Conservation (phyloP, 495 filamentous ascomycete species). For the Halenospora varia region DNA sequence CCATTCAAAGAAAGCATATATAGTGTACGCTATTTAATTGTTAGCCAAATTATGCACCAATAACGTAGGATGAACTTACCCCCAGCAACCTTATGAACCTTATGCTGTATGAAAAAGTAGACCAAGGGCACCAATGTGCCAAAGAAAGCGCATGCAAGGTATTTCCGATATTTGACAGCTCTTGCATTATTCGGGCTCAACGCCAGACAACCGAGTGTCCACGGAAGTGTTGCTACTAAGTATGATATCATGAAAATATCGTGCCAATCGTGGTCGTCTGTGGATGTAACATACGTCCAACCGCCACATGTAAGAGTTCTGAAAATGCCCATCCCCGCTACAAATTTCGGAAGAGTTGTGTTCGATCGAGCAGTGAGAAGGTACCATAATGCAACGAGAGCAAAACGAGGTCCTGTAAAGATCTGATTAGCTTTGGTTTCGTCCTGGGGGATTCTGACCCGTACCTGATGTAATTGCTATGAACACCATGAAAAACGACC, state of each 20-base stretch:
- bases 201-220: slow-evolving; percentile 87
- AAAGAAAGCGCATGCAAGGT: slow-evolving; percentile 81
- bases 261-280: slow-evolving; percentile 97
- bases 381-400: slow-evolving; percentile 89
- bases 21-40: slow-evolving; percentile 77
- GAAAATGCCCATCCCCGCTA: slow-evolving; percentile 77
- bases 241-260: slow-evolving; percentile 99
- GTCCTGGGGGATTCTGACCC: background rate
- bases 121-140: slow-evolving; percentile 84
- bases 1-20: slow-evolving; percentile 98
- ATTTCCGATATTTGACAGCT: slow-evolving; percentile 87
- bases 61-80: slow-evolving; percentile 48
- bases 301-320: slow-evolving; percentile 93
- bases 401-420: slow-evolving; percentile 76
- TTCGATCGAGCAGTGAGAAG: slow-evolving; percentile 76
- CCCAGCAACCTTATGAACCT: slow-evolving; percentile 90
- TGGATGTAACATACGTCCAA: slow-evolving; percentile 98
- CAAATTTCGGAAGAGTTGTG: slow-evolving; percentile 71
- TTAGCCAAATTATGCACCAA: slow-evolving; percentile 26
- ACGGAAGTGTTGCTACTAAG: slow-evolving; percentile 88
- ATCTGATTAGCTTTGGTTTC: background rate
- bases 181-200: slow-evolving; percentile 81
- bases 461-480: slow-evolving; percentile 92
- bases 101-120: slow-evolving; percentile 99
- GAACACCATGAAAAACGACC: slow-evolving; percentile 93